Evolutionary conservation across 352 stramenopile species (phyloP), one percentile per base, ranked within the genome.

Genomic region (Thraustotheca clavata): DNA sequence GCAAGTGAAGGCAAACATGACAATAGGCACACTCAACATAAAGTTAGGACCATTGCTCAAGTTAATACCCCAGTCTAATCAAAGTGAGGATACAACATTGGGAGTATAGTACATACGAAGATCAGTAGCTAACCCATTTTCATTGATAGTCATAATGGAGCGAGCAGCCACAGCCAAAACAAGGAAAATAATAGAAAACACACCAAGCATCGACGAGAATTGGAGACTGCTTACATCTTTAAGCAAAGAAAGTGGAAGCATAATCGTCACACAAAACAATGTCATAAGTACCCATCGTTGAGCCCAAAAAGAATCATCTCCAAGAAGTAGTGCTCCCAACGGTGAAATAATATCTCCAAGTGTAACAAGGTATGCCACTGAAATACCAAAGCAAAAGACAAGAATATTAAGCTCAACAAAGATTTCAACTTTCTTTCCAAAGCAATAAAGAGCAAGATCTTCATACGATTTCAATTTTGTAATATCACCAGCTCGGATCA

Each of bases 1-100:
- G 57, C 80, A 90, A n/a, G 83, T 93, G 69, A 93, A 93, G 20
- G 83, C 83, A 62, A 93, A 93, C 83, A 93, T 93, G 59, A 93
- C 80, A 71, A 93, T 91, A 18, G 83, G 83, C 31, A 93, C 83
- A 43, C 81, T 88, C 5, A 93, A 80, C 80, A 93, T 91, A 34
- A 91, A 93, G 54, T 93, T 69, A 20, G 81, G 74, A 18, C 81
- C 81, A 12, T 78, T 55, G 33, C 67, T 80, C 34, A 88, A 71
- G 59, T 93, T 79, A 59, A 93, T 87, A 14, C 62, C 71, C 80
- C 80, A 93, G 68, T 77, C 60, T 61, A 67, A 29, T 29, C 32
- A 18, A 43, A 67, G n/a, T 26, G 34, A 62, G 31, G 9, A 29
- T 2, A 22, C n/a, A 34, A 49, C 6, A 24, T 11, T 32, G 29